phyloP scores from a whole-genome alignment of 495 filamentous ascomycete genomes.

The Aspergillus biplanus region DNA sequence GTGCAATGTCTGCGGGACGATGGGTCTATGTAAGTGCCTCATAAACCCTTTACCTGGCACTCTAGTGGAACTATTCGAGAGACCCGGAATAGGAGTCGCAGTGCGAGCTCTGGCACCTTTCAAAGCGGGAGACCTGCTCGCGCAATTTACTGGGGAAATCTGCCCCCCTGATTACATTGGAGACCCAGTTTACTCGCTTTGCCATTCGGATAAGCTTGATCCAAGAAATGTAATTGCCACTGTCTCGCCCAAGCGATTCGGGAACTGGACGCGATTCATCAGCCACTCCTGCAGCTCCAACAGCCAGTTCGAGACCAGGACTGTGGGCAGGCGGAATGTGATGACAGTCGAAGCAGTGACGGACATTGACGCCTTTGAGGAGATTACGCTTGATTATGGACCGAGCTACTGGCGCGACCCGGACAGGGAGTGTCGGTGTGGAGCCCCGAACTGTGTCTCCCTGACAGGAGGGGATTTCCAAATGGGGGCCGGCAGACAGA shows the following conservation, averaged over 20 bases:
- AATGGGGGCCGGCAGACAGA: too few relatives aligned
- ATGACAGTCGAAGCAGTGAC: slow-evolving; percentile 26
- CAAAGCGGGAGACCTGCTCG: slow-evolving; percentile 30
- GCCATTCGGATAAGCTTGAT: slow-evolving; percentile 1
- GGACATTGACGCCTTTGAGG: slow-evolving; percentile 39
- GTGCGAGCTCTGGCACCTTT: slow-evolving; percentile 38
- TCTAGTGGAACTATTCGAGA: slow-evolving; percentile 40
- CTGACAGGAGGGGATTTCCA: too few relatives aligned
- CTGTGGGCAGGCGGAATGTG: slow-evolving; percentile 29
- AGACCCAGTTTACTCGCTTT: slow-evolving; percentile 17
- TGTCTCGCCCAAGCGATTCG: slow-evolving; percentile 26
- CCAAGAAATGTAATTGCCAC: background rate
- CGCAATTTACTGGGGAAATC: slow-evolving; percentile 37
- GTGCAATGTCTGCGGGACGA: slow-evolving; percentile 27
- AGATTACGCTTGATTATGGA: slow-evolving; percentile 41
- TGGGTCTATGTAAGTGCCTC: slow-evolving; percentile 24
- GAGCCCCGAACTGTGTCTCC: slow-evolving; percentile 5
- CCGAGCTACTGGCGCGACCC: slow-evolving; percentile 27
- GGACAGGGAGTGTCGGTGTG: slow-evolving; percentile 6
- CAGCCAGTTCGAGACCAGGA: slow-evolving; percentile 23
- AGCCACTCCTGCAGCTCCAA: slow-evolving; percentile 73
- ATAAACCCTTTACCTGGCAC: slow-evolving; percentile 22
- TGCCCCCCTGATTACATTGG: slow-evolving; percentile 14
- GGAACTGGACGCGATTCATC: slow-evolving; percentile 67
- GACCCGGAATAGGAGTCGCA: slow-evolving; percentile 34